Conservation (phyloP, 495 filamentous ascomycete species). For the Podospora comata region DNA sequence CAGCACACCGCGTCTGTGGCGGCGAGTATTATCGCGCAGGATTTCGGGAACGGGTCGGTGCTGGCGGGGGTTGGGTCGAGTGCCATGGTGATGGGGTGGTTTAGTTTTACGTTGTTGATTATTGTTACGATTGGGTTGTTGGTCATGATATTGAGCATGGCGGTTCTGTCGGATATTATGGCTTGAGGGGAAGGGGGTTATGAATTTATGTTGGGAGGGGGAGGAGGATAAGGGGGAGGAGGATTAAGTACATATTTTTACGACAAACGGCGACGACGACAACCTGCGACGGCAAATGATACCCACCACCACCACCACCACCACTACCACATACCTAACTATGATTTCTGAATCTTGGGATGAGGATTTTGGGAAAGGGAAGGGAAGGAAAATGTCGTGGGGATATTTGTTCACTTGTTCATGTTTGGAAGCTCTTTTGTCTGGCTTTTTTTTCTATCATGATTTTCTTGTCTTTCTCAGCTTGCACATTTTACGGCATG, state of each 20-base stretch:
- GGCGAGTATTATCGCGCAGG: conserved; percentile 86
- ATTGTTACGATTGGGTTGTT: conserved; percentile 91
- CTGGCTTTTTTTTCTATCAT: neutral
- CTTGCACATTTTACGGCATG: neutral
- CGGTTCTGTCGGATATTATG: conserved; percentile 55
- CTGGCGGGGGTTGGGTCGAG: conserved; percentile 82
- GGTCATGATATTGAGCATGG: conserved; percentile 92
- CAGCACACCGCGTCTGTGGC: conserved; percentile 93
- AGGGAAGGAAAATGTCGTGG: too few relatives aligned
- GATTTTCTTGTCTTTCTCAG: neutral
- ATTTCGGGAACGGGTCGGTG: conserved; percentile 92
- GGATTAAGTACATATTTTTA: neutral
- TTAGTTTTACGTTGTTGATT: conserved; percentile 86
- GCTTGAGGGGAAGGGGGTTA: conserved; percentile 7
- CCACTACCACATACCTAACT: neutral
- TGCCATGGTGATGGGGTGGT: conserved; percentile 97
- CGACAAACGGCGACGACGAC: neutral
- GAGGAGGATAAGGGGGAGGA: neutral
- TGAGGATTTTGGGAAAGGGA: neutral
- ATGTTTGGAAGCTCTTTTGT: neutral
- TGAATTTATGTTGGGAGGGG: neutral
- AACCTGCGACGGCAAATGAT: too few relatives aligned
- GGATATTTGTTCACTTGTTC: neutral
- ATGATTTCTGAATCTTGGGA: neutral
- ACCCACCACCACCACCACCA: neutral